Evolutionary conservation across 2,329 filamentous ascomycete species (phyloP).

Genomic region (Camillea tinctor): DNA sequence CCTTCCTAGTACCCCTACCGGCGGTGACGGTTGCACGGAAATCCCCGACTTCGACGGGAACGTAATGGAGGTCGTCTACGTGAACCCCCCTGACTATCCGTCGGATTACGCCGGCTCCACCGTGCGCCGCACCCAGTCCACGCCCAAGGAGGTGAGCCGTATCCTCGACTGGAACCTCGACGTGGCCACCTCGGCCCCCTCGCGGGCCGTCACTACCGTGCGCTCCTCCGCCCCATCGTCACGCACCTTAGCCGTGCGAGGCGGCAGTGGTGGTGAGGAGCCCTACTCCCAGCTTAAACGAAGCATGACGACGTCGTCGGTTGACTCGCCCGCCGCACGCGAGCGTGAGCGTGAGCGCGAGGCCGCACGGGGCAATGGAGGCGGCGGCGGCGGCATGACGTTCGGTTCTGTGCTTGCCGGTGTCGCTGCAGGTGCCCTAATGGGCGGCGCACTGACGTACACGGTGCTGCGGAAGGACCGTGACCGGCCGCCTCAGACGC

Average conservation of each 20-base stretch:
- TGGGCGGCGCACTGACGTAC: slow-evolving; percentile 64
- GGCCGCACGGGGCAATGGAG: slow-evolving; percentile 33
- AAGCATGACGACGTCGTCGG: slow-evolving; percentile 36
- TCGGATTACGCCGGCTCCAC: slow-evolving; percentile 35
- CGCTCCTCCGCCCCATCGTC: slow-evolving; percentile 17
- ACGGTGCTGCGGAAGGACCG: slow-evolving; percentile 64
- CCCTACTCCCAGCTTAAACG: slow-evolving; percentile 31
- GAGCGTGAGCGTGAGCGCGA: slow-evolving; percentile 17
- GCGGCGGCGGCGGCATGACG: slow-evolving; percentile 60
- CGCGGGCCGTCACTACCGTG: slow-evolving; percentile 22
- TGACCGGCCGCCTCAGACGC: slow-evolving; percentile 37
- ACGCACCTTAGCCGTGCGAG: slow-evolving; percentile 20
- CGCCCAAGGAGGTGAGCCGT: slow-evolving; percentile 40
- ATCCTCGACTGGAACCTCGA: slow-evolving; percentile 52
- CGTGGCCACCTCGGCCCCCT: slow-evolving; percentile 33
- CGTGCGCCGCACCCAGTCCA: slow-evolving; percentile 36
- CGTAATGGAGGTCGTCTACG: slow-evolving; percentile 74
- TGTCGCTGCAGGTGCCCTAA: slow-evolving; percentile 68
- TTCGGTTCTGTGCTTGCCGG: slow-evolving; percentile 77
- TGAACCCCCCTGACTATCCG: slow-evolving; percentile 37
- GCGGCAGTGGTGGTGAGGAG: slow-evolving; percentile 18
- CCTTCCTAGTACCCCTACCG: slow-evolving; percentile 19
- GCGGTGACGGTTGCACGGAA: slow-evolving; percentile 47
- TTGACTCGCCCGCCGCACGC: slow-evolving; percentile 29
- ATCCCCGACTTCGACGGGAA: slow-evolving; percentile 82